Evolutionary conservation across 371 early-diverging fungal genomes (phyloP), one percentile per base, ranked within the genome.

Genomic region (Rhizopus stolonifer): DNA sequence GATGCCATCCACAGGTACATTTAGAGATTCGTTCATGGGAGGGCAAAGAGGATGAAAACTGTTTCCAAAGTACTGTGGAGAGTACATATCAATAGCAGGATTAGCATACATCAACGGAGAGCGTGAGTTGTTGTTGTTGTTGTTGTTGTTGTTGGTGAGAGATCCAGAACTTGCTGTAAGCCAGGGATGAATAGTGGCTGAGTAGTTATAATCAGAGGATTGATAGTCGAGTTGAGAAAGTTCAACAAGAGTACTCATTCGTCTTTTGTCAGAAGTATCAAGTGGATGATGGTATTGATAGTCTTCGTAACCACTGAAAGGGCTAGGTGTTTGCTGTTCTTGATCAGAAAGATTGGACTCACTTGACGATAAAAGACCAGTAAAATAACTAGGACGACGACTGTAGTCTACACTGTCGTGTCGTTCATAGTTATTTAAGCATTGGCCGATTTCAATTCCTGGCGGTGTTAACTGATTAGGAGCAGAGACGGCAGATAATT

Each of bases 371-470:
- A 65, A 60, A 7, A 65, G 39, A n/a, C 59, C 65, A n/a, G 65
- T 53, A n/a, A 63, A 63, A 19, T 60, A 65, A 34, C 60, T 60
- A 11, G 54, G 36, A 39, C 61, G 42, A 32, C 61, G 65, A 46
- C 60, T 65, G 46, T 60, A 65, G 38, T 65, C 65, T 22, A 60
- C 56, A 57, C 60, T 60, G 57, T 53, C 60, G 40, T 54, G 53
- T 18, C 57, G 65, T 42, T 56, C 49, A 23, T 60, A 50, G 11
- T 48, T 55, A 21, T 43, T 61, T 22, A 56, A 44, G 24, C 51
- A 56, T 17, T 46, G 56, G 31, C 59, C 29, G 11, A 29, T 29
- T 11, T 29, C 29, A 29, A 29, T 29, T 29, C 11, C 29, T 29
- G 29, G 29, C 11, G 29, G 29, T 9, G 29, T 29, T 11, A 29